Conservation (phyloP, 352 stramenopile genomes). For the Phytophthora cactorum region DNA sequence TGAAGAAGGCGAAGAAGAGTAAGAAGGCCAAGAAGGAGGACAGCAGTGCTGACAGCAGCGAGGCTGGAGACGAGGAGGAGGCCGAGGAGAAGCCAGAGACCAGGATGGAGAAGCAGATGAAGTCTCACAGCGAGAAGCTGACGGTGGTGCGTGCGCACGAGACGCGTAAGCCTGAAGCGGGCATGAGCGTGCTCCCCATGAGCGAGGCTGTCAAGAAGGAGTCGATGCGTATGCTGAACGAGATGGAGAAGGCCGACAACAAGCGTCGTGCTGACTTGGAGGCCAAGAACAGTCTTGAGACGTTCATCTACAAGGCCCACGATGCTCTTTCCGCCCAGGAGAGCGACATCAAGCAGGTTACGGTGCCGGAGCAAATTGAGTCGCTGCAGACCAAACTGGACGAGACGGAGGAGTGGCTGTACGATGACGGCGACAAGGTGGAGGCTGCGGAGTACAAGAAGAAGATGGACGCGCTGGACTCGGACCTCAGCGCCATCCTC, state of each 20-base stretch:
- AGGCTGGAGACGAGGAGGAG: constrained; percentile 51
- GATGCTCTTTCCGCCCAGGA: constrained; percentile 86
- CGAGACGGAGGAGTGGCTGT: constrained; percentile 93
- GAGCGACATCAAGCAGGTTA: constrained; percentile 78
- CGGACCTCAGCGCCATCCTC: constrained; percentile 86
- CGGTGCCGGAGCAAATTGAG: constrained; percentile 88
- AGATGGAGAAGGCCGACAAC: constrained; percentile 79
- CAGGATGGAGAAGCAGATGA: constrained; percentile 91
- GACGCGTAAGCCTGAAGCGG: constrained; percentile 37
- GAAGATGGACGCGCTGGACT: constrained; percentile 84
- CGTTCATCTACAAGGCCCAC: constrained; percentile 93
- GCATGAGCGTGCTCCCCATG: constrained; percentile 71
- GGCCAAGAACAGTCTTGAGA: constrained; percentile 93
- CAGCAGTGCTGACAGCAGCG: constrained; percentile 35
- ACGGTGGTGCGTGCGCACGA: constrained; percentile 53
- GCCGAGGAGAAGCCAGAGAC: constrained; percentile 43
- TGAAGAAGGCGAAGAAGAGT: constrained; percentile 67
- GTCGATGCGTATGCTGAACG: constrained; percentile 66
- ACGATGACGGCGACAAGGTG: constrained; percentile 92
- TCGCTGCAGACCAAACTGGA: constrained; percentile 71
- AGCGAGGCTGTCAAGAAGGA: constrained; percentile 64
- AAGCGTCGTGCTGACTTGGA: constrained; percentile 71
- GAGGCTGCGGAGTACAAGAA: constrained; percentile 86
- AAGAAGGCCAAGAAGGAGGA: constrained; percentile 57
- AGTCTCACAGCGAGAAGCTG: constrained; percentile 83